These are phyloP conservation scores for Stylonectria norvegica DNA, from an alignment of 2,329 filamentous ascomycete species.

Conservation along the genomic window DNA sequence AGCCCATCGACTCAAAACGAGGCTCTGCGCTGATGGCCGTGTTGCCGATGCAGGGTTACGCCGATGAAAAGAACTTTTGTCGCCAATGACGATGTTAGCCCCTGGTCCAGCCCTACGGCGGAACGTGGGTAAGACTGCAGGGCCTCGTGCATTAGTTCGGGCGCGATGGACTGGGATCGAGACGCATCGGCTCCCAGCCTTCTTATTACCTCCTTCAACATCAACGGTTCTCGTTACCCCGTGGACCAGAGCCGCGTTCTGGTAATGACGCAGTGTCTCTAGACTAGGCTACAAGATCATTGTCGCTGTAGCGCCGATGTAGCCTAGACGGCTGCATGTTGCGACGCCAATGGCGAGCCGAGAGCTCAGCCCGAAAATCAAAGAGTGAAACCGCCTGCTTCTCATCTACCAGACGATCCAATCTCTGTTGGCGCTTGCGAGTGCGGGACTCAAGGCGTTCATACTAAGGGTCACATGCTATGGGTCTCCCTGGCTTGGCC, in stretches of 20 bases:
- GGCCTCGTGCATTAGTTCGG: constrained; percentile 22
- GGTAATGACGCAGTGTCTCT: constrained; percentile 16
- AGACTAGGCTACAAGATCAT: constrained; percentile 27
- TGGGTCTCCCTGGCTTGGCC: too few species aligned
- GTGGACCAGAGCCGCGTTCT: constrained; percentile 16
- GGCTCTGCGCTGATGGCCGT: too few species aligned
- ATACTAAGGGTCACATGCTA: too few species aligned
- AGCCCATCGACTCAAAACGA: too few species aligned
- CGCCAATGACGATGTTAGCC: too few species aligned
- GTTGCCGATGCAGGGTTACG: too few species aligned
- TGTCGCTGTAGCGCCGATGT: constrained; percentile 20
- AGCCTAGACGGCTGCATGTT: constrained; percentile 21
- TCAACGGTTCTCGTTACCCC: constrained; percentile 22
- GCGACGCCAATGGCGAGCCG: constrained; percentile 16
- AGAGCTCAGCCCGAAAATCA: constrained; percentile 8
- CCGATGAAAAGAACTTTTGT: too few species aligned
- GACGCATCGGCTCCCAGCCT: constrained; percentile 14
- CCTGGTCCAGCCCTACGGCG: constrained; percentile 24
- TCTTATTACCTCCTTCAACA: constrained; percentile 18
- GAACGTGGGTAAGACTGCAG: constrained; percentile 12
- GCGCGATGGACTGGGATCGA: constrained; percentile 21
- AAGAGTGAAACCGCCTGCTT: background rate
- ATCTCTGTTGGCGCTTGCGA: too few species aligned
- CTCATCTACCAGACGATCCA: background rate
- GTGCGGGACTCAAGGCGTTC: too few species aligned